Evolutionary conservation across 306 rosid species (phyloP).

Genomic region (Hippophae rhamnoides): DNA sequence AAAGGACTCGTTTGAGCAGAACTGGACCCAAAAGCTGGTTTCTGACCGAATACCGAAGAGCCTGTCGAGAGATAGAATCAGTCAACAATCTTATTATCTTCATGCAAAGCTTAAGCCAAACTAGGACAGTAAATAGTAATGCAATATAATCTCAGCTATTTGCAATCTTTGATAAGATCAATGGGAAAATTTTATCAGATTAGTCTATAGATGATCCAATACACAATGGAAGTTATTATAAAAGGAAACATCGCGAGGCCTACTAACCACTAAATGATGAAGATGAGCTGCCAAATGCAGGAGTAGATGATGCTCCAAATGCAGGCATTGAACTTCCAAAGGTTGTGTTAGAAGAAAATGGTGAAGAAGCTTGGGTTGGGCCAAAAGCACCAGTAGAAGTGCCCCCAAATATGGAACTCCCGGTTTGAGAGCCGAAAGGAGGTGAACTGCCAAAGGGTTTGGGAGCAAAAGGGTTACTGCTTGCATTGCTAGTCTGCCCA

Average conservation of each 20-base stretch:
- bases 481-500: constrained; percentile 56
- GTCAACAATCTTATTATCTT: constrained; percentile 5
- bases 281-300: constrained; percentile 58
- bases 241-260: no score
- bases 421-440: constrained; percentile 71
- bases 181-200: no score
- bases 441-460: constrained; percentile 67
- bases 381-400: constrained; percentile 92
- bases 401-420: constrained; percentile 68
- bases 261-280: constrained; percentile 50
- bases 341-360: constrained; percentile 57
- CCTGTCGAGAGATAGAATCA: constrained; percentile 27
- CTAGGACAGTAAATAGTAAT: no score
- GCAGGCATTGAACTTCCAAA: constrained; percentile 7
- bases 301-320: constrained; percentile 50
- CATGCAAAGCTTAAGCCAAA: no score
- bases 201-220: no score
- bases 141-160: no score
- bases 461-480: constrained; percentile 67
- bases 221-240: no score
- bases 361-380: constrained; percentile 58
- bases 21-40: constrained; percentile 69
- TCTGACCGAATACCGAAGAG: constrained; percentile 74
- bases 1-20: constrained; percentile 70
- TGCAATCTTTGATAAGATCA: no score